Evolutionary conservation across 2,329 filamentous ascomycete genomes (phyloP), one percentile per base, ranked within the genome.

Genomic region (Bimuria novae-zelandiae): DNA sequence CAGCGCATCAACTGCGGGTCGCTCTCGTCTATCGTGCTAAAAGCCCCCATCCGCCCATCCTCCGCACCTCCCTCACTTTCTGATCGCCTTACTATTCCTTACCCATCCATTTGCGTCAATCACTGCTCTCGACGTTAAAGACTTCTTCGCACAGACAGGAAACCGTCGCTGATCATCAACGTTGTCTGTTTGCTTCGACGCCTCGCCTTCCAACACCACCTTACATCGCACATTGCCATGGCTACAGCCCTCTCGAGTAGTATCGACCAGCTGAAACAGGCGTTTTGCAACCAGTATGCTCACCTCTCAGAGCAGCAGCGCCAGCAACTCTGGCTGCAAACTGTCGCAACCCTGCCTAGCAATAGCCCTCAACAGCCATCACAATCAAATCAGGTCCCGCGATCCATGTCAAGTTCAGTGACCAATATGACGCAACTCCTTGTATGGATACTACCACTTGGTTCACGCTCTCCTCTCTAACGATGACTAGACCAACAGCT

Each of bases 181-280:
- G 11, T 8, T 22, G 17, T 19, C 36, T 22, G 36, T 39, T 39
- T 39, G 36, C 36, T 39, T 42, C 39, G 11, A 25, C 39, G 39
- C 39, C 21, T 41, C 16, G 17, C 56, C 60, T 66, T 16, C 29
- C 32, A 63, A 59, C 43, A 41, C 50, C 30, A 33, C n/a, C 46
- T 27, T 39, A 37, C 47, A 22, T 16, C 27, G 8, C 29, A 35
- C 41, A 52, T 41, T 12, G 43, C 45, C 60, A 71, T 70, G 65
- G 64, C 64, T 45, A 62, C 66, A 47, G 63, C 59, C 56, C 49
- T 67, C 39, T 43, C 57, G 49, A 60, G 52, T 51, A 63, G 52
- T 57, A 62, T 76, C 52, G 64, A 73, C 49, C 67, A 70, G 46
- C 68, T 73, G 55, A 68, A 67, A 52, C 69, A 68, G 45, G 59